phyloP scores from a whole-genome alignment of 2,329 filamentous ascomycete genomes.

The Penicillium sp. region DNA sequence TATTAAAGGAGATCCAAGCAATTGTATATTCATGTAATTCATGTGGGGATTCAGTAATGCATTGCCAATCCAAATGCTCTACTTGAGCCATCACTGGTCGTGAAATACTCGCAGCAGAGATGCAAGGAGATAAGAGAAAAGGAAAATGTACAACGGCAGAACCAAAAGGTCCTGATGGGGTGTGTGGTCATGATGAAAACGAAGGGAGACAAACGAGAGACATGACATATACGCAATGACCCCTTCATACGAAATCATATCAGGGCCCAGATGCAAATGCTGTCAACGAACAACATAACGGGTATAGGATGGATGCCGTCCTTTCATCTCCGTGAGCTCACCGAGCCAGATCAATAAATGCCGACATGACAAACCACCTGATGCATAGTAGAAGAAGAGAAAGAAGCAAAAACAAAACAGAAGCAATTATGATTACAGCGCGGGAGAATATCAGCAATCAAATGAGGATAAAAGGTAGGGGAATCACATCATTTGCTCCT shows the following conservation, averaged over 20 bases:
- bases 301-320: conserved; percentile 28
- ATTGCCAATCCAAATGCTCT: conserved; percentile 20
- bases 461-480: not conserved
- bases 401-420: conserved; percentile 16
- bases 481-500: conserved; percentile 31
- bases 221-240: conserved; percentile 13
- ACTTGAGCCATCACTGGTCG: conserved; percentile 12
- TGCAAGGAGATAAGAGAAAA: conserved; percentile 22
- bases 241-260: conserved; percentile 20
- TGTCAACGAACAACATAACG: conserved; percentile 23
- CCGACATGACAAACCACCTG: conserved; percentile 28
- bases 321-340: conserved; percentile 17
- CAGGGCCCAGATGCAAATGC: conserved; percentile 27
- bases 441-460: conserved; percentile 16
- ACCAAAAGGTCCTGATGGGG: conserved; percentile 10
- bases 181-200: conserved; percentile 22
- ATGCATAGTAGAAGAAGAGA: conserved; percentile 21
- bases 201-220: conserved; percentile 22
- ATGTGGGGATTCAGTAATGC: too few species aligned
- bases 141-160: conserved; percentile 23
- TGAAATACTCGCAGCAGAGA: conserved; percentile 19
- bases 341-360: conserved; percentile 19
- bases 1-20: too few species aligned
- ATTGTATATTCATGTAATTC: too few species aligned
- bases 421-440: conserved; percentile 25